These are phyloP conservation scores for Lycium ferocissimum DNA, from an alignment of 257 asterid genomes.

Conservation along the genomic window DNA sequence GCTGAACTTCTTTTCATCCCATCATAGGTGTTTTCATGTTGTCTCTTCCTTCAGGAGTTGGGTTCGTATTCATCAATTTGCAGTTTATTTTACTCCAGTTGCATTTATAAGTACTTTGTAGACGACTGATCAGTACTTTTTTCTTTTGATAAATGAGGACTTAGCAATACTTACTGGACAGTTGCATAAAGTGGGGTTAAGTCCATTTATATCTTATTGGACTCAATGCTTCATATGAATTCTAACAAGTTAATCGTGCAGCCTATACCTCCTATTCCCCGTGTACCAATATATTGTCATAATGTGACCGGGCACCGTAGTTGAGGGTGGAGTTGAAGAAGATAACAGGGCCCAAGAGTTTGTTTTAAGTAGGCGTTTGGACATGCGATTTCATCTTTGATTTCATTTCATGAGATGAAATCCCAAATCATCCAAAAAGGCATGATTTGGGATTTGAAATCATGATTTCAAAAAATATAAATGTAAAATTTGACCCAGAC, in stretches of 20 bases:
- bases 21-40: neutral
- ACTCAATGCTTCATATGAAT: neutral
- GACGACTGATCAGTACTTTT: neutral
- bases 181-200: neutral
- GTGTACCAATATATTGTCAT: neutral
- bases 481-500: too few species aligned
- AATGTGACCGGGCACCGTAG: neutral
- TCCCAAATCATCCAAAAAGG: too few species aligned
- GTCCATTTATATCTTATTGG: constrained; percentile 20
- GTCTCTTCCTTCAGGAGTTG: neutral
- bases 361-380: neutral
- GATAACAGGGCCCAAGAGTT: neutral
- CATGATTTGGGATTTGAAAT: too few species aligned
- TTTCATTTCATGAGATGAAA: too few species aligned
- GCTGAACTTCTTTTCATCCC: constrained; percentile 11
- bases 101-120: constrained; percentile 8
- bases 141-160: neutral
- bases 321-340: constrained; percentile 12
- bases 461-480: too few species aligned
- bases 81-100: constrained; percentile 8
- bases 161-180: constrained; percentile 1
- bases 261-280: neutral
- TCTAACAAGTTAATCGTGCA: neutral
- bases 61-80: constrained; percentile 19
- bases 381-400: too few species aligned